Evolutionary conservation across 495 filamentous ascomycete species (phyloP).

Genomic region (Penicillium daleae): DNA sequence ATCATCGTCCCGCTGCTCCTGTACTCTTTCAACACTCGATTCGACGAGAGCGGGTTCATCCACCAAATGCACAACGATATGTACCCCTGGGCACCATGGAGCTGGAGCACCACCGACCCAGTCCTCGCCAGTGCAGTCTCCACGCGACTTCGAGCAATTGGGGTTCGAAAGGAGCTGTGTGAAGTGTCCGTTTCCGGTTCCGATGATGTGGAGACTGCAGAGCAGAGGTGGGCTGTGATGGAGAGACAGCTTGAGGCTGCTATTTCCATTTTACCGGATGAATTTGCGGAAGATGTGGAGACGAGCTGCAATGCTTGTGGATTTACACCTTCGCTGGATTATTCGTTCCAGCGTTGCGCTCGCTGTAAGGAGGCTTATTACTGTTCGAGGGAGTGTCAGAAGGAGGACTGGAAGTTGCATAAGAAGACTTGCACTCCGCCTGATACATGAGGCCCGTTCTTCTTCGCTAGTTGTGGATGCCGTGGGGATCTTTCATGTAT

Average conservation of each 20-base stretch:
- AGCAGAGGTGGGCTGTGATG: background rate
- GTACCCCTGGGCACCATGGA: background rate
- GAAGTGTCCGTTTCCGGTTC: background rate
- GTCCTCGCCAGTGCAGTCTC: background rate
- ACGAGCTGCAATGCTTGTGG: conserved; percentile 13
- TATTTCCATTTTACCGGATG: conserved; percentile 4
- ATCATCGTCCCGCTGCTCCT: background rate
- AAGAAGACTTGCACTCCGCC: background rate
- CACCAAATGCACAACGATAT: background rate
- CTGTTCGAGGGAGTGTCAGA: conserved; percentile 18
- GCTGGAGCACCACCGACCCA: background rate
- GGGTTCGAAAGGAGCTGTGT: background rate
- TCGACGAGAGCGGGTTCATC: background rate
- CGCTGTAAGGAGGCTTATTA: conserved; percentile 12
- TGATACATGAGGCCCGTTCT: background rate
- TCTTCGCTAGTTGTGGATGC: background rate
- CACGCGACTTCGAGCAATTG: background rate
- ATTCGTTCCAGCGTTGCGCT: conserved; percentile 6
- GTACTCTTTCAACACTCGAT: background rate
- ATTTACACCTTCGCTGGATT: conserved; percentile 14
- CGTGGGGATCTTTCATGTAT: too few species aligned
- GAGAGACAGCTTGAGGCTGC: background rate
- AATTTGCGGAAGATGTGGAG: conserved; percentile 9
- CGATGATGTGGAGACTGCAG: background rate
- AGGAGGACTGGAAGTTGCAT: conserved; percentile 7